Evolutionary conservation across 805 yeast species (phyloP).

Genomic region (Zygoascus tannicola): DNA sequence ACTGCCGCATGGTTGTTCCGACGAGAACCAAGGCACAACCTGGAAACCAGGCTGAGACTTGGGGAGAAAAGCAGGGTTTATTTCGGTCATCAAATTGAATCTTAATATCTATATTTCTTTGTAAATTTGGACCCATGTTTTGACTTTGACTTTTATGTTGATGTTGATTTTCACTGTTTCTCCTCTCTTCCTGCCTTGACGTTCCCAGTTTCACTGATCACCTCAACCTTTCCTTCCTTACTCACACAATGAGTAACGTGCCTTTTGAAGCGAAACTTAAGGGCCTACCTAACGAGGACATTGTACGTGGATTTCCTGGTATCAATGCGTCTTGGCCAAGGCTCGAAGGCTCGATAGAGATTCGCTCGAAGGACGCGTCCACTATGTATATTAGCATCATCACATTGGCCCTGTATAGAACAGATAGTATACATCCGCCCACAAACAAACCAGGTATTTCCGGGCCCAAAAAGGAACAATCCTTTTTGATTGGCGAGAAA

Average conservation of each 20-base stretch:
- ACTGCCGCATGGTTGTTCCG: no score
- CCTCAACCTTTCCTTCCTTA: no score
- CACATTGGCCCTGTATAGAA: constrained; percentile 30
- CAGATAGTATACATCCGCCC: constrained; percentile 30
- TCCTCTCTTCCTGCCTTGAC: background rate
- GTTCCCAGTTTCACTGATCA: no score
- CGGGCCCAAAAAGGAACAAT: constrained; percentile 26
- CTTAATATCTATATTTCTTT: no score
- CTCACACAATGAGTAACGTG: no score
- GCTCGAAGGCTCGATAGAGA: constrained; percentile 31
- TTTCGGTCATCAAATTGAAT: no score
- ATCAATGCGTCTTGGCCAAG: constrained; percentile 36
- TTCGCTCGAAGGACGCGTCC: constrained; percentile 25
- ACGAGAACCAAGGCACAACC: no score
- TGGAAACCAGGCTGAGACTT: no score
- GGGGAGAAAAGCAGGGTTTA: no score
- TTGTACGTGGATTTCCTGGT: constrained; percentile 36
- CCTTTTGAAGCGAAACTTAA: constrained; percentile 21
- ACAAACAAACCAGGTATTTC: constrained; percentile 25
- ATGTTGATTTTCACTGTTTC: no score
- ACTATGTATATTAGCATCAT: constrained; percentile 24
- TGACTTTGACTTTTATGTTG: no score
- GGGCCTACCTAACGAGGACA: constrained; percentile 33
- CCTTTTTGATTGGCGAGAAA: constrained; percentile 29
- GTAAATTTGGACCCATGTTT: no score